Conservation (phyloP, 2,329 filamentous ascomycete genomes). For the Monosporascus sp. region DNA sequence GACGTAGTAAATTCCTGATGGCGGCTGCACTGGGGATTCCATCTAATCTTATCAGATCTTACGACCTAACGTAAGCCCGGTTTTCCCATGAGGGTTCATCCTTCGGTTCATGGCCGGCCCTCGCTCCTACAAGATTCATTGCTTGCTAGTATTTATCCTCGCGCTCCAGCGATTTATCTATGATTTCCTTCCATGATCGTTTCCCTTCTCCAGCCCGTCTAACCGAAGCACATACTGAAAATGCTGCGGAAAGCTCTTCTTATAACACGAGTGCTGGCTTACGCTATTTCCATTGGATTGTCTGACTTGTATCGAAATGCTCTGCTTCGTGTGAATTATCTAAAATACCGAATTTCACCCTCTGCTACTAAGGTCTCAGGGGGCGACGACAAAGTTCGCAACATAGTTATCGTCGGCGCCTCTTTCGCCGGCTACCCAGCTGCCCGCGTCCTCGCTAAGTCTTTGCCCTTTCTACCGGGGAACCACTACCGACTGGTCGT, state of each 20-base stretch:
- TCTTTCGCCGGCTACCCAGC: constrained; percentile 52
- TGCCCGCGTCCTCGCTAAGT: constrained; percentile 40
- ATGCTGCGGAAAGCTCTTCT: neutral
- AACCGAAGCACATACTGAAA: neutral
- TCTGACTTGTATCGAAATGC: constrained; percentile 2
- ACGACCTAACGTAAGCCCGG: constrained; percentile 2
- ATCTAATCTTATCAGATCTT: constrained; percentile 25
- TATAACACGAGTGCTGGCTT: neutral
- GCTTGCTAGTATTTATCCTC: neutral
- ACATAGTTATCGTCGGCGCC: constrained; percentile 51
- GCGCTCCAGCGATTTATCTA: neutral
- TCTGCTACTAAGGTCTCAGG: neutral
- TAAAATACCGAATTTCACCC: neutral
- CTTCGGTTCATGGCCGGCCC: constrained; percentile 11
- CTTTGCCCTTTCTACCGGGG: constrained; percentile 36
- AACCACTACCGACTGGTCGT: constrained; percentile 46
- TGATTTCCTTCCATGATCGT: neutral
- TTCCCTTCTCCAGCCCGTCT: neutral
- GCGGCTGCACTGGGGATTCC: neutral
- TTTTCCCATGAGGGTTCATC: neutral
- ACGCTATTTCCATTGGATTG: neutral
- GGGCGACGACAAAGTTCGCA: constrained; percentile 24
- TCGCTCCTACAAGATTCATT: neutral
- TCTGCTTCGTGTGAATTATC: neutral
- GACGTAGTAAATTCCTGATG: no score